phyloP scores from a whole-genome alignment of 2,329 filamentous ascomycete genomes.

The Sarocladium strictum region DNA sequence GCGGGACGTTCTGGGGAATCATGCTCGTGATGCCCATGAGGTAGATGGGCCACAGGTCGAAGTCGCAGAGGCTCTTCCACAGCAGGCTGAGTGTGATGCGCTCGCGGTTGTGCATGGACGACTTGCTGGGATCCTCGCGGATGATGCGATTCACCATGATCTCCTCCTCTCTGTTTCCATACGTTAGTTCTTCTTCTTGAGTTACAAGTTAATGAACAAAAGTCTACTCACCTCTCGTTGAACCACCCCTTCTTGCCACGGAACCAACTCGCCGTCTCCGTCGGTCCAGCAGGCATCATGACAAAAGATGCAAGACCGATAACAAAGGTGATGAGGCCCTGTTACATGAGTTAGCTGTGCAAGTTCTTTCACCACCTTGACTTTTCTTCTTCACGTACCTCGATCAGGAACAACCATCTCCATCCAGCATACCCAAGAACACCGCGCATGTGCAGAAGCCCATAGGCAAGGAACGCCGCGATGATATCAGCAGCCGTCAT shows the following conservation, averaged over 20 bases:
- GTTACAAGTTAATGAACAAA: too few relatives aligned
- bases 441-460: conserved; percentile 20
- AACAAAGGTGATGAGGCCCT: conserved; percentile 37
- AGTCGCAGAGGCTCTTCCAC: conserved; percentile 43
- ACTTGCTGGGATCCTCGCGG: conserved; percentile 50
- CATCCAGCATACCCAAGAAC: conserved; percentile 10
- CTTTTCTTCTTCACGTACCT: too few relatives aligned
- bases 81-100: conserved; percentile 39
- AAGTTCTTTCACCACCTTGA: too few relatives aligned
- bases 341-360: too few relatives aligned
- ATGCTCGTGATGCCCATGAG: conserved; percentile 24
- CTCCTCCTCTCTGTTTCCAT: conserved; percentile 37
- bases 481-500: conserved; percentile 20
- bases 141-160: conserved; percentile 51
- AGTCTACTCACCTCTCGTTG: conserved; percentile 32
- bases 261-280: neutral
- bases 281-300: conserved; percentile 40
- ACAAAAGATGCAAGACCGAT: conserved; percentile 48
- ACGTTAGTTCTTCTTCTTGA: neutral
- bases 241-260: conserved; percentile 35
- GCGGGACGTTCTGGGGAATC: conserved; percentile 17
- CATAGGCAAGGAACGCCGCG: conserved; percentile 21
- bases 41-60: conserved; percentile 51
- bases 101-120: conserved; percentile 49
- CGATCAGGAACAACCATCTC: conserved; percentile 15